phyloP scores from a whole-genome alignment of 2,329 filamentous ascomycete genomes.

The Neophaeococcomyces aloes region DNA sequence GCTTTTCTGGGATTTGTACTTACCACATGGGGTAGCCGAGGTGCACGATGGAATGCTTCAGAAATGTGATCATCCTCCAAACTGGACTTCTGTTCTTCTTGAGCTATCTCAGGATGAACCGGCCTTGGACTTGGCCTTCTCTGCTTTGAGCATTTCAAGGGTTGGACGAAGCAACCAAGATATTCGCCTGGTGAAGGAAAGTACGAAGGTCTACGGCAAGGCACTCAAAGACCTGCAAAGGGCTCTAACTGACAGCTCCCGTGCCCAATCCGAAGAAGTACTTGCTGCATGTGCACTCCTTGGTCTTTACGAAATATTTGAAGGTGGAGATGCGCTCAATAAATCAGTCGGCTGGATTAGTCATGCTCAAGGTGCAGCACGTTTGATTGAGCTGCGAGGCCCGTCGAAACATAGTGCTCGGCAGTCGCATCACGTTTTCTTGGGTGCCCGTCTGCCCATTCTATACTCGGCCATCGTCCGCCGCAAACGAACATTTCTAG shows the following conservation, averaged over 20 bases:
- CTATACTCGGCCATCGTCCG: constrained; percentile 17
- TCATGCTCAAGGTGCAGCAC: constrained; percentile 18
- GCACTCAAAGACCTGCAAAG: constrained; percentile 29
- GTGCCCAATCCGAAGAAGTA: constrained; percentile 28
- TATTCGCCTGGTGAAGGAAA: constrained; percentile 22
- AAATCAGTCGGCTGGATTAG: constrained; percentile 17
- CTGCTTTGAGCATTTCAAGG: constrained; percentile 19
- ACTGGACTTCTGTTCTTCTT: constrained; percentile 18
- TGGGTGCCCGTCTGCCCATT: constrained; percentile 16
- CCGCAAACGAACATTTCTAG: constrained; percentile 25
- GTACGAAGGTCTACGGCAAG: constrained; percentile 27
- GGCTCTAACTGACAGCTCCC: constrained; percentile 25
- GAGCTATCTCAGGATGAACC: constrained; percentile 13
- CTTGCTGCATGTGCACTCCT: constrained; percentile 29
- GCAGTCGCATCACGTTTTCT: constrained; percentile 16
- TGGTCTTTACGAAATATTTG: constrained; percentile 26
- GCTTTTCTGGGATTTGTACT: constrained; percentile 18
- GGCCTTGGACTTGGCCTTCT: constrained; percentile 17
- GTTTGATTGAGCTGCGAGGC: constrained; percentile 17
- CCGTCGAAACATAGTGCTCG: constrained; percentile 13
- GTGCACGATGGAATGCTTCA: constrained; percentile 15
- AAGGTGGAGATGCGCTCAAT: constrained; percentile 12
- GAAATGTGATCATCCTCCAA: constrained; percentile 17
- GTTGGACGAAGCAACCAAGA: constrained; percentile 21
- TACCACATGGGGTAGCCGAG: constrained; percentile 15